Evolutionary conservation across 2,329 filamentous ascomycete species (phyloP).

Genomic region (Pezicula carpinea): DNA sequence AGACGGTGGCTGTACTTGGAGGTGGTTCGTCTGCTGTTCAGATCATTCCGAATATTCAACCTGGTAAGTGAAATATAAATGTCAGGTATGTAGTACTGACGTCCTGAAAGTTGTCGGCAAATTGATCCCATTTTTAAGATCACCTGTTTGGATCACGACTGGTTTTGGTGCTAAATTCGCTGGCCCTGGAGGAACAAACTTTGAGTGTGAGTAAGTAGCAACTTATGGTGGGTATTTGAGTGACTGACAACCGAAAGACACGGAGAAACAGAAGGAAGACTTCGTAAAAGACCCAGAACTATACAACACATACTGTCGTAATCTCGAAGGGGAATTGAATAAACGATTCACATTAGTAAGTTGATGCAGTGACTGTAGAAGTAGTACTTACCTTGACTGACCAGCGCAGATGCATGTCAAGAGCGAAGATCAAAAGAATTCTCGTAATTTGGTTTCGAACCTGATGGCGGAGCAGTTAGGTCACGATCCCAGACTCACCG

Average conservation of each 20-base stretch:
- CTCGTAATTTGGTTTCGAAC: slow-evolving; percentile 8
- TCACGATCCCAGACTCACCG: slow-evolving; percentile 8
- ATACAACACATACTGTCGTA: slow-evolving; percentile 11
- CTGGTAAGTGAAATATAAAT: slow-evolving; percentile 38
- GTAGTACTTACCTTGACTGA: not conserved
- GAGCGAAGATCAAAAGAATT: slow-evolving; percentile 13
- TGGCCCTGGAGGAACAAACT: slow-evolving; percentile 15
- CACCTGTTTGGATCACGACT: slow-evolving; percentile 47
- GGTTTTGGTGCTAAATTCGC: slow-evolving; percentile 22
- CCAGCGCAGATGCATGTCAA: slow-evolving; percentile 11
- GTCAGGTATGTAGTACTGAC: slow-evolving; percentile 43
- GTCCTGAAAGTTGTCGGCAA: slow-evolving; percentile 39
- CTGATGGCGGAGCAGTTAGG: slow-evolving; percentile 14
- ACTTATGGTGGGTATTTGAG: not conserved
- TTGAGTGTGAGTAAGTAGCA: slow-evolving; percentile 7
- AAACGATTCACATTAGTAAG: slow-evolving; percentile 23
- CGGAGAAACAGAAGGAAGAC: slow-evolving; percentile 12
- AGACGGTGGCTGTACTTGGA: slow-evolving; percentile 48
- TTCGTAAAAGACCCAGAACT: slow-evolving; percentile 19
- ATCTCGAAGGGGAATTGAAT: slow-evolving; percentile 23
- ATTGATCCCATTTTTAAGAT: slow-evolving; percentile 51
- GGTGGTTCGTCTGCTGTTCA: slow-evolving; percentile 47
- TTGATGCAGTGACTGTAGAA: not conserved
- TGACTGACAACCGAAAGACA: slow-evolving; percentile 4
- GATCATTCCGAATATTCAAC: slow-evolving; percentile 43